A percentile compares a stretch with the other conserved stretches of the same genome.
These are phyloP conservation scores for Physcia stellaris DNA, from an alignment of 495 filamentous ascomycete species.

Conservation along the genomic window DNA sequence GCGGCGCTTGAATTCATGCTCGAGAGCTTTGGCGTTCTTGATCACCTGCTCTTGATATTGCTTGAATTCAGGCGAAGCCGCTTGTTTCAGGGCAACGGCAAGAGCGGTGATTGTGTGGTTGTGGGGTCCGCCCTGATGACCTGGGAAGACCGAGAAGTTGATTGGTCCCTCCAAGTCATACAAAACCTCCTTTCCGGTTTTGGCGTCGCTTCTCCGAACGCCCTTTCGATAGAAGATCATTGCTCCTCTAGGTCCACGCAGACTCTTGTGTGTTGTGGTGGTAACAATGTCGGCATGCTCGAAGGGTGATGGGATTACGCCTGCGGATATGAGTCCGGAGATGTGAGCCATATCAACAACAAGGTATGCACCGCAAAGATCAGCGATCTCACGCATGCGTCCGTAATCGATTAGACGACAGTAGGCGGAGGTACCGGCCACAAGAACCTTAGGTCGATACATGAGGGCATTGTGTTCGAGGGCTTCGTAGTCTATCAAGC, in stretches of 20 bases:
- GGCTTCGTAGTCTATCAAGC: slow-evolving; percentile 92
- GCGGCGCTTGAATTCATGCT: slow-evolving; percentile 63
- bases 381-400: slow-evolving; percentile 91
- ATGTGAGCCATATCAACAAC: slow-evolving; percentile 99
- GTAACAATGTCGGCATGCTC: slow-evolving; percentile 91
- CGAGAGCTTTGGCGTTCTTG: slow-evolving; percentile 82
- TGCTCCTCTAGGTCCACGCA: slow-evolving; percentile 93
- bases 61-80: slow-evolving; percentile 84
- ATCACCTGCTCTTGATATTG: slow-evolving; percentile 89
- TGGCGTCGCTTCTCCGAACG: slow-evolving; percentile 73
- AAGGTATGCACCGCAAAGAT: slow-evolving; percentile 87
- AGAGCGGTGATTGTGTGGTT: slow-evolving; percentile 99
- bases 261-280: slow-evolving; percentile 98
- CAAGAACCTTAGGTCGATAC: slow-evolving; percentile 90
- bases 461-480: slow-evolving; percentile 86
- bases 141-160: slow-evolving; percentile 99
- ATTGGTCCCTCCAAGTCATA: slow-evolving; percentile 95
- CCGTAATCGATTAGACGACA: slow-evolving; percentile 95
- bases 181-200: slow-evolving; percentile 76
- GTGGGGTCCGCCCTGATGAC: slow-evolving; percentile 97
- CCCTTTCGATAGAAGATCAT: slow-evolving; percentile 99
- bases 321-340: slow-evolving; percentile 85
- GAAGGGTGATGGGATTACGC: slow-evolving; percentile 91
- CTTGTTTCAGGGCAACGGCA: slow-evolving; percentile 93
- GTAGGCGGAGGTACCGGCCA: slow-evolving; percentile 97